Base-by-base conservation (phyloP, 164 flowering plant species). In the Buxus sempervirens region DNA sequence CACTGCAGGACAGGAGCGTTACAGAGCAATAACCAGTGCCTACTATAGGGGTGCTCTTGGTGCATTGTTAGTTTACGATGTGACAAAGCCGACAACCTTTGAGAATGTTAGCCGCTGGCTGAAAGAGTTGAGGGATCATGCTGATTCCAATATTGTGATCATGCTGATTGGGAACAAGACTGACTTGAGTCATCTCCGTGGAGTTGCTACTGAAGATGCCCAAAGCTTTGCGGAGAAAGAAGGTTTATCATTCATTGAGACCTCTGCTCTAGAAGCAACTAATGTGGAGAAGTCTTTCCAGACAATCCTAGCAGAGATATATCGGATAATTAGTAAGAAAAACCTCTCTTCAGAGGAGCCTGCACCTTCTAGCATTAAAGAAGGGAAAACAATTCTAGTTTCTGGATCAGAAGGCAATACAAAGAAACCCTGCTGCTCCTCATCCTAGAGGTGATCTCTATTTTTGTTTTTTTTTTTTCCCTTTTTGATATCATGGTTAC, bases 251-350 rank as follows among this genome's bases (percentile, higher is more conserved):
- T 87, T 85, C 65, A 79, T 85, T 73, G 88, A 87, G 72, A 87
- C 91, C 36, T 87, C 91, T 67, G 91, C 91, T 12, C 88, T 87
- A 22, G 89, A 87, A 75, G 80, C 91, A 7, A 62, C 73, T 68
- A 87, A 87, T 72, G 91, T 87, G 45, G 90, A 86, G 63, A 82
- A 84, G 69, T 81, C 90, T 38, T 87, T 87, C 76, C 85, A 85
- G 54, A 87, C 84, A 70, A 88, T 86, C 48, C 84, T 85, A 10
- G 83, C 82, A 4, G 86, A 87, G 55, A 85, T 87, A 56, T 78
- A 78, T 42, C 60, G 81, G 21, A 78, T 75, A 63, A 75, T 78
- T 64, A 80, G 85, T 64, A 82, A 82, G 81, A 82, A 80, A 54
- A 18, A 70, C 4, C 69, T 82, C 14, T 60, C 79, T 48, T 68